Evolutionary conservation across 2,329 filamentous ascomycete species (phyloP).

Genomic region (Monosporascus sp.): DNA sequence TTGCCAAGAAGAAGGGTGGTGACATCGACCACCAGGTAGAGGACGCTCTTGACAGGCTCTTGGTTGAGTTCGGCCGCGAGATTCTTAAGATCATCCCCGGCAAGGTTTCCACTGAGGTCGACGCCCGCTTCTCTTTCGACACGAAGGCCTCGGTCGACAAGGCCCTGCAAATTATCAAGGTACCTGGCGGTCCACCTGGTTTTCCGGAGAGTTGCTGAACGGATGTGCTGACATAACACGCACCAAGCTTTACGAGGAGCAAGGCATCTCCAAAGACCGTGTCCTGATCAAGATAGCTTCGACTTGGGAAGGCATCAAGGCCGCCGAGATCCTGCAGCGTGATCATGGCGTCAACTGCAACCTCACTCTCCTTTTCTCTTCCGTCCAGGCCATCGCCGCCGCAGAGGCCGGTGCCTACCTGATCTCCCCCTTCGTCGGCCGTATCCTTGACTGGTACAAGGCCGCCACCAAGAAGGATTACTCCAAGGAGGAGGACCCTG

Average conservation of each 20-base stretch:
- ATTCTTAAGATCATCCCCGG: constrained; percentile 96
- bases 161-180: constrained; percentile 94
- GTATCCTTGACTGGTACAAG: constrained; percentile 99
- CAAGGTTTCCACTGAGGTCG: constrained; percentile 98
- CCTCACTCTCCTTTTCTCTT: constrained; percentile 97
- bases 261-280: constrained; percentile 88
- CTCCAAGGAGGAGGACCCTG: constrained; percentile 83
- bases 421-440: constrained; percentile 98
- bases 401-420: constrained; percentile 95
- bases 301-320: constrained; percentile 99
- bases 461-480: constrained; percentile 91
- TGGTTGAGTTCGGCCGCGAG: constrained; percentile 97
- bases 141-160: constrained; percentile 88
- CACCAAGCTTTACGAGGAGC: constrained; percentile 80
- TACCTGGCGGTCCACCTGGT: constrained; percentile 27
- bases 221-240: constrained; percentile 4
- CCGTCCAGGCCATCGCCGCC: constrained; percentile 88
- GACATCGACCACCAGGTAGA: constrained; percentile 80
- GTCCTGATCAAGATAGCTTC: constrained; percentile 98
- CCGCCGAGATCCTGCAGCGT: constrained; percentile 90
- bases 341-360: constrained; percentile 98
- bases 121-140: constrained; percentile 93
- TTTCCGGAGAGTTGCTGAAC: neutral
- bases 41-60: constrained; percentile 81
- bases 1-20: constrained; percentile 72